These are phyloP conservation scores for Suillus paluster DNA, from an alignment of 768 basidiomycete species.

Conservation along the genomic window DNA sequence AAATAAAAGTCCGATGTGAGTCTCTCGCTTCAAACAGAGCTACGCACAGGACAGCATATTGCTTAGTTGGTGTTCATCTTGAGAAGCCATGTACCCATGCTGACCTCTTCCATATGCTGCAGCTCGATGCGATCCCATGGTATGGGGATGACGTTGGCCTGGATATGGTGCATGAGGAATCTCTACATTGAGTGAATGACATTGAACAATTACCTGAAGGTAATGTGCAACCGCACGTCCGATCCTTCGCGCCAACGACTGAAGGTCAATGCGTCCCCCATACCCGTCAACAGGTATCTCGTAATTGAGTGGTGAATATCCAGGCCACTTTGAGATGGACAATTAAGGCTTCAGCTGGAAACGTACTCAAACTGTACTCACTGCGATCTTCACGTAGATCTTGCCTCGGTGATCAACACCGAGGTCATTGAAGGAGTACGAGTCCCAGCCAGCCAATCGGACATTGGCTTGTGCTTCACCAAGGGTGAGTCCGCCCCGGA, in stretches of 20 bases:
- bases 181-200: constrained; percentile 8
- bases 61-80: constrained; percentile 46
- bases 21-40: background rate
- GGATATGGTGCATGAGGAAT: constrained; percentile 15
- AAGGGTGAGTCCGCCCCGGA: constrained; percentile 66
- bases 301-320: constrained; percentile 71
- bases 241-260: constrained; percentile 69
- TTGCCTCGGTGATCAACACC: constrained; percentile 63
- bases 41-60: constrained; percentile 1
- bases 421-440: constrained; percentile 66
- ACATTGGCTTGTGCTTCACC: constrained; percentile 71
- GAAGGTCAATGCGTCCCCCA: constrained; percentile 64
- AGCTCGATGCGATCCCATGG: constrained; percentile 71
- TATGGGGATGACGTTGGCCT: constrained; percentile 74
- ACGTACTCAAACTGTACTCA: constrained; percentile 34
- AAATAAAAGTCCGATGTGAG: background rate
- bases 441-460: constrained; percentile 61
- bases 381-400: constrained; percentile 66
- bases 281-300: constrained; percentile 75
- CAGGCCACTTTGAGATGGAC: constrained; percentile 59
- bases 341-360: constrained; percentile 8
- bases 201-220: constrained; percentile 56
- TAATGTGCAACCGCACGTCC: constrained; percentile 76
- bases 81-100: constrained; percentile 75
- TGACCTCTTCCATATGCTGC: constrained; percentile 71